Percentiles rank a stretch among this genome's conserved stretches.
phyloP scores from a whole-genome alignment of 768 basidiomycete species.

The Hydnum rufescens region DNA sequence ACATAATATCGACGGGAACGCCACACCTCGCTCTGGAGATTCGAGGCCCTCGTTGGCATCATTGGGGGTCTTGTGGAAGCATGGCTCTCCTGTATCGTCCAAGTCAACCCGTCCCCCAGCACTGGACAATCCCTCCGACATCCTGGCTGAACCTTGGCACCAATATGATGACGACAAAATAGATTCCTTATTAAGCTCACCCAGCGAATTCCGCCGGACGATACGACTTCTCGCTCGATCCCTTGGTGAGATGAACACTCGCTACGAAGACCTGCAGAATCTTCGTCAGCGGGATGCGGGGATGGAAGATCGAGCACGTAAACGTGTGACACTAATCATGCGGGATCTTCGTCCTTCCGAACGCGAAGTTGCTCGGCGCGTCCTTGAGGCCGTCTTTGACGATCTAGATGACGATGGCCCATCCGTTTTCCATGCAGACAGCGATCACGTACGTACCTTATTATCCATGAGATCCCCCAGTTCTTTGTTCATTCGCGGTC shows the following conservation, averaged over 20 bases:
- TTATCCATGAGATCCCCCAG: not conserved
- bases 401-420: slow-evolving; percentile 27
- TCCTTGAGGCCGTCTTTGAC: slow-evolving; percentile 45
- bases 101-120: not conserved
- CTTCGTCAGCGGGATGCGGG: slow-evolving; percentile 36
- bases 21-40: not conserved
- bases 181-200: slow-evolving; percentile 17
- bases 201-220: slow-evolving; percentile 36
- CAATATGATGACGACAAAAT: slow-evolving; percentile 58
- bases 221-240: slow-evolving; percentile 53
- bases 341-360: slow-evolving; percentile 39
- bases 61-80: not conserved
- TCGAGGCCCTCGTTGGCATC: not conserved
- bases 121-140: slow-evolving; percentile 15
- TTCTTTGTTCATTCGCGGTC: not conserved
- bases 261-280: slow-evolving; percentile 39
- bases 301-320: slow-evolving; percentile 27
- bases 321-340: slow-evolving; percentile 19
- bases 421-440: not conserved
- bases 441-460: slow-evolving; percentile 1
- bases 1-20: not conserved
- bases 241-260: slow-evolving; percentile 35
- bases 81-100: too few species aligned
- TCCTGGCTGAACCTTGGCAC: slow-evolving; percentile 58
- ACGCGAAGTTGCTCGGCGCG: slow-evolving; percentile 42